These are phyloP conservation scores for Aureobasidium mangrovei DNA, from an alignment of 2,329 filamentous ascomycete genomes.

Conservation along the genomic window DNA sequence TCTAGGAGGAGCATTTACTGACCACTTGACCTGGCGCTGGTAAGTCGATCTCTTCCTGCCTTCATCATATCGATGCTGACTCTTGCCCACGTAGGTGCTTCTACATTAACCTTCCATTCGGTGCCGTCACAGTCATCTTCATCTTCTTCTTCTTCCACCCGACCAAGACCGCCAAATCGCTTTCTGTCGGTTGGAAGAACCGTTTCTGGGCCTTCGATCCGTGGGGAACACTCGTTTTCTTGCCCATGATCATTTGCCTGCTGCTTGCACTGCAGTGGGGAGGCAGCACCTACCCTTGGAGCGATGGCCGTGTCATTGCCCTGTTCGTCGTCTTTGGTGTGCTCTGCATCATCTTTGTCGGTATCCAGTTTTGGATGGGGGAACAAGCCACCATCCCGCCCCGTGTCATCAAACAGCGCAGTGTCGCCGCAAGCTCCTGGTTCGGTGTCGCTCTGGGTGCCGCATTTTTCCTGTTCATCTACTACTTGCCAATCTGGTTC, in stretches of 20 bases:
- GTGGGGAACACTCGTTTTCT: conserved; percentile 37
- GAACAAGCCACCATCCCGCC: conserved; percentile 37
- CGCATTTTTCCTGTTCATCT: conserved; percentile 39
- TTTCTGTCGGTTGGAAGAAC: conserved; percentile 28
- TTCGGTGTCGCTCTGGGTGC: conserved; percentile 35
- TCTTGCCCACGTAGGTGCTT: conserved; percentile 32
- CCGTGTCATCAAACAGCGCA: conserved; percentile 38
- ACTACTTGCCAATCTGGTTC: conserved; percentile 41
- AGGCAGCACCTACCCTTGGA: conserved; percentile 40
- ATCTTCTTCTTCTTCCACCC: conserved; percentile 29
- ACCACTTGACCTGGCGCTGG: conserved; percentile 39
- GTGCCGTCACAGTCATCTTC: conserved; percentile 32
- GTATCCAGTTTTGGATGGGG: conserved; percentile 36
- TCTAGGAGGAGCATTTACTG: conserved; percentile 29
- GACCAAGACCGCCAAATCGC: conserved; percentile 28
- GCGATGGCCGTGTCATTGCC: conserved; percentile 37
- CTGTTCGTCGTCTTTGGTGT: conserved; percentile 38
- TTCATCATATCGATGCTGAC: not conserved
- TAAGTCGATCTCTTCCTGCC: not conserved
- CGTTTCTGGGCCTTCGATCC: conserved; percentile 40
- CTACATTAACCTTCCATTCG: conserved; percentile 48
- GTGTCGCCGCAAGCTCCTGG: conserved; percentile 31
- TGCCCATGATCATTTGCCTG: conserved; percentile 41
- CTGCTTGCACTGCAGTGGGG: conserved; percentile 45
- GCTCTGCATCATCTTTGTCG: conserved; percentile 33